A percentile compares a stretch with the other conserved stretches of the same genome.
These are phyloP conservation scores for Hanseniaspora valbyensis DNA, from an alignment of 805 yeast species.

Conservation along the genomic window DNA sequence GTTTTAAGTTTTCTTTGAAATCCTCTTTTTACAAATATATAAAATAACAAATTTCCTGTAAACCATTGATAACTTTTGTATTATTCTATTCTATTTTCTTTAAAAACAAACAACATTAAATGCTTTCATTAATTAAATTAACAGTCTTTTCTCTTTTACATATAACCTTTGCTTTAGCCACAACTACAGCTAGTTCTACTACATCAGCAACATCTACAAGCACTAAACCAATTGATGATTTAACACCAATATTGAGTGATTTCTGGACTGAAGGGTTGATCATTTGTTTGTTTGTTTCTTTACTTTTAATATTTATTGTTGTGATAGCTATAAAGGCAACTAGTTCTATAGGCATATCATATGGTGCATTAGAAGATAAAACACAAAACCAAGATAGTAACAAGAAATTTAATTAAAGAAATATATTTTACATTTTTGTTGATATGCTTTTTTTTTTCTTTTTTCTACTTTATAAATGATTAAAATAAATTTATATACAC, in stretches of 20 bases:
- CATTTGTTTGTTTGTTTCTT: constrained; percentile 59
- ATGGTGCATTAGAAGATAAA: constrained; percentile 63
- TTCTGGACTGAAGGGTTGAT: constrained; percentile 50
- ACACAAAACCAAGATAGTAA: constrained; percentile 25
- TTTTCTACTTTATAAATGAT: too few species aligned
- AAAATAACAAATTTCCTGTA: too few species aligned
- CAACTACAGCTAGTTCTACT: not conserved
- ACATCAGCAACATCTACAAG: not conserved
- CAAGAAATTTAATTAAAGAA: constrained; percentile 24
- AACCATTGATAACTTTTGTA: too few species aligned
- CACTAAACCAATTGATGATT: not conserved
- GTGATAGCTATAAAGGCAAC: constrained; percentile 62
- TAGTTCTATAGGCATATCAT: constrained; percentile 58
- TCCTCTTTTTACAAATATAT: too few species aligned
- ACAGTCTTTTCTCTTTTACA: not conserved
- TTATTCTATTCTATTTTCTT: too few species aligned
- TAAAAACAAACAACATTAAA: too few species aligned
- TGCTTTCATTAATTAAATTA: not conserved
- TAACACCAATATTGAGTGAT: constrained; percentile 21
- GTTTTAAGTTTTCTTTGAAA: too few species aligned
- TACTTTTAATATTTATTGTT: constrained; percentile 47
- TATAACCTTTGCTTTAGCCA: not conserved
- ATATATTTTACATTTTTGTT: not conserved
- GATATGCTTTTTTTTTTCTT: not conserved
- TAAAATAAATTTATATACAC: too few species aligned